Base-by-base conservation (phyloP, 495 filamentous ascomycete species). In the Talaromyces thailandensis region DNA sequence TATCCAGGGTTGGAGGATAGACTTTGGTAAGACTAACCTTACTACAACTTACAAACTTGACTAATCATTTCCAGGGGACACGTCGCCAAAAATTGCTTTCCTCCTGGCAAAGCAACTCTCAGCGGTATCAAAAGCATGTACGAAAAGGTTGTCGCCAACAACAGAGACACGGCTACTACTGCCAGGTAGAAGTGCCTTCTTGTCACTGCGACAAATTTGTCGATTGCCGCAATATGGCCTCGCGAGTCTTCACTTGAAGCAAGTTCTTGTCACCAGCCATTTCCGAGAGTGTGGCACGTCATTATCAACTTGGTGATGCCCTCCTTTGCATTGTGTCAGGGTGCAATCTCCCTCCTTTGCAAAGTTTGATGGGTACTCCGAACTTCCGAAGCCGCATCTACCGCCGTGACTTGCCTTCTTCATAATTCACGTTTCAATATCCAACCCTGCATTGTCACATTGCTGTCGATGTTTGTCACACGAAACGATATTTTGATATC, bases 71-170 rank as follows among this genome's bases (percentile, higher is more conserved):
- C 40, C 25, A 82, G 80, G 80, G 70, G 78, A 51, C 79, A 76
- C 63, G 78, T 83, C 37, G 71, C 75, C 7, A 67, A 75, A 50
- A 69, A 76, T 53, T 76, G 77, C 62, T 83, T 80, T 79, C 79
- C 80, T 24, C 25, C 59, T 50, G 59, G 59, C 37, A 61, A 61
- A 40, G 24, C 59, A 11, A 40, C 37, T 12, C 59, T 61, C 23
- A n/a, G 16, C n/a, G 50, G 40, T 50, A 25, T 61, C 8, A 61
- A 74, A 55, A 72, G 72, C 63, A 81, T 83, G 79, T 83, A 78
- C 62, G 67, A 76, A 48, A 80, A 78, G 45, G 59, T 61, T 24
- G 40, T 61, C 12, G 59, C 40, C 23, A 50, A 61, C 9, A 61
- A 61, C 26, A 51, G 40, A 52, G 43, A 61, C 28, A 61, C 59